Evolutionary conservation across 2,329 filamentous ascomycete species (phyloP).

Genomic region (Xylariaceae sp.): DNA sequence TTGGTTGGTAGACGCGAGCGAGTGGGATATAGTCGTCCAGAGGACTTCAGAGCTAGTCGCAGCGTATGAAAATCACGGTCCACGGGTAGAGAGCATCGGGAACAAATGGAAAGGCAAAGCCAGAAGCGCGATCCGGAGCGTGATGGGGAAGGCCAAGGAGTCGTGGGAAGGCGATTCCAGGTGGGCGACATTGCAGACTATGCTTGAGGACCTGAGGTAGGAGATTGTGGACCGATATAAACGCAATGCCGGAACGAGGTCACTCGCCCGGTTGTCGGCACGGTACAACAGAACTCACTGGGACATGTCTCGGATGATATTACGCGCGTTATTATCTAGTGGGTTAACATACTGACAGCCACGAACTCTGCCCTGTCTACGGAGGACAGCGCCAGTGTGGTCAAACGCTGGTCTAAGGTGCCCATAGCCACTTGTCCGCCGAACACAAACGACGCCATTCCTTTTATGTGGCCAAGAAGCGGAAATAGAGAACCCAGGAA

Average conservation of each 20-base stretch:
- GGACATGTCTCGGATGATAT: not conserved
- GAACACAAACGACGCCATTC: not conserved
- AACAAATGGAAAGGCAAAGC: conserved; percentile 86
- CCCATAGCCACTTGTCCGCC: not conserved
- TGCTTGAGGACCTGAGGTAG: conserved; percentile 52
- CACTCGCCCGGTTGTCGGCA: not conserved
- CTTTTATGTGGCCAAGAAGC: too few species aligned
- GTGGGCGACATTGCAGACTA: conserved; percentile 57
- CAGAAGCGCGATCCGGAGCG: conserved; percentile 73
- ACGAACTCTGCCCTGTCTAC: not conserved
- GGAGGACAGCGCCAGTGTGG: too few species aligned
- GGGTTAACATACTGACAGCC: conserved; percentile 4
- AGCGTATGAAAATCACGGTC: conserved; percentile 75
- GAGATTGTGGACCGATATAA: not conserved
- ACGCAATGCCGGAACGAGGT: not conserved
- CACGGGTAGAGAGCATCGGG: conserved; percentile 62
- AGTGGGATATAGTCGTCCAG: conserved; percentile 69
- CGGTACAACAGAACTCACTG: not conserved
- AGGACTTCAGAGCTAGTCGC: conserved; percentile 79
- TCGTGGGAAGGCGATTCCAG: conserved; percentile 73
- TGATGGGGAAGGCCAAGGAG: conserved; percentile 77
- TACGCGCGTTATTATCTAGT: conserved; percentile 7
- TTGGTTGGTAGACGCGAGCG: conserved; percentile 56
- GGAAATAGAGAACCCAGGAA: not conserved
- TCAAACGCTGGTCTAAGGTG: not conserved